phyloP scores from a whole-genome alignment of 148 eudicot species.

The Bassia scoparia region DNA sequence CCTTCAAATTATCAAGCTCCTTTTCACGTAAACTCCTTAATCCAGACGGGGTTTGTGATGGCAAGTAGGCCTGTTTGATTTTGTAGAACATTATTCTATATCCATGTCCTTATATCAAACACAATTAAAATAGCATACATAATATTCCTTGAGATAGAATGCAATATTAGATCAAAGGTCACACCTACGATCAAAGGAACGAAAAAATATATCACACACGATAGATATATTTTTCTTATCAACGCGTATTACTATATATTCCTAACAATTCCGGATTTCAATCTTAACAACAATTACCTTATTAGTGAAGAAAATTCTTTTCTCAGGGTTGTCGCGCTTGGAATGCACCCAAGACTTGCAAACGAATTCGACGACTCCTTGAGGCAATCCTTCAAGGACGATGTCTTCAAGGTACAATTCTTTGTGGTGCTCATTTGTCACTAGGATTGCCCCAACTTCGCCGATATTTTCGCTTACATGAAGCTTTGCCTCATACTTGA shows the following conservation, averaged over 20 bases:
- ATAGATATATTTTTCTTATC: too few species aligned
- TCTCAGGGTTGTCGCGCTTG: conserved; percentile 33
- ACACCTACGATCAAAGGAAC: too few species aligned
- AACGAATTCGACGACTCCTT: conserved; percentile 29
- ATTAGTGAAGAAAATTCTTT: conserved; percentile 50
- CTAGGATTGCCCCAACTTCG: conserved; percentile 44
- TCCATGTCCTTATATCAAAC: too few species aligned
- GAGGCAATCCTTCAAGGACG: conserved; percentile 38
- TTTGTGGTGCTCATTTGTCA: conserved; percentile 55
- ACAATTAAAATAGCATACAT: too few species aligned
- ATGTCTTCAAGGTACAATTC: conserved; percentile 47
- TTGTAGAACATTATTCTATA: background rate
- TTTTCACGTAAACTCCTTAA: conserved; percentile 34
- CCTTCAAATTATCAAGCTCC: conserved; percentile 43
- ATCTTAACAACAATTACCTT: too few species aligned
- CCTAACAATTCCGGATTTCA: too few species aligned
- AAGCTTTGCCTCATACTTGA: conserved; percentile 38
- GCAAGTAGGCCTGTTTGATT: conserved; percentile 33
- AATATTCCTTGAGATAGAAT: too few species aligned
- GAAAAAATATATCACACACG: too few species aligned
- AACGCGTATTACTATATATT: too few species aligned
- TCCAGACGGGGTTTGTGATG: conserved; percentile 43
- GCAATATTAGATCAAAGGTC: too few species aligned
- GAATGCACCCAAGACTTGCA: conserved; percentile 61
- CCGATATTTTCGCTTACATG: conserved; percentile 43